phyloP scores from a whole-genome alignment of 495 filamentous ascomycete genomes.

The Niebla homalea region DNA sequence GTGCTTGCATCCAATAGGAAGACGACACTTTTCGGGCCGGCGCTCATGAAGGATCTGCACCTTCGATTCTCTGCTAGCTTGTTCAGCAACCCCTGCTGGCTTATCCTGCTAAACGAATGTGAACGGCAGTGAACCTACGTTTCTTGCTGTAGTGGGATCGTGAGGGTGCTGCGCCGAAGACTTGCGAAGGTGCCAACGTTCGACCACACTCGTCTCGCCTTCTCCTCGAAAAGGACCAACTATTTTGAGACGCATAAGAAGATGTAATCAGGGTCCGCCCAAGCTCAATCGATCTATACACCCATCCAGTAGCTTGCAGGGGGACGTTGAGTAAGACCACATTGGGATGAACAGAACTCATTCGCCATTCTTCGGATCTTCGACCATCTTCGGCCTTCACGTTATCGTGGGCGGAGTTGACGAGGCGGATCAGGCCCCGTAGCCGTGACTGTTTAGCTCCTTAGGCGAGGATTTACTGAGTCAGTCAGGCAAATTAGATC shows the following conservation, averaged over 20 bases:
- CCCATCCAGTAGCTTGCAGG: no score
- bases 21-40: background rate
- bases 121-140: no score
- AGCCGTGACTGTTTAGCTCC: background rate
- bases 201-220: no score
- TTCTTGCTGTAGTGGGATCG: no score
- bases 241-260: no score
- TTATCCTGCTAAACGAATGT: no score
- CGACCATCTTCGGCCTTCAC: background rate
- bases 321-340: background rate
- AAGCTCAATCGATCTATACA: no score
- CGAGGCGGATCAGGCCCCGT: background rate
- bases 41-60: constrained; percentile 3
- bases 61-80: background rate
- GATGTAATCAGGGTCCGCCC: no score
- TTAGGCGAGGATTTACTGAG: background rate
- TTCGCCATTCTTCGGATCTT: background rate
- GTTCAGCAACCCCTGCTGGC: no score
- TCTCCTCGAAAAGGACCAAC: no score
- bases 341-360: background rate
- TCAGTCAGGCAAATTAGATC: background rate
- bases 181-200: no score
- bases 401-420: constrained; percentile 2
- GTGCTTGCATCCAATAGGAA: constrained; percentile 1
- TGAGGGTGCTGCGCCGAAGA: no score